A percentile compares a stretch with the other conserved stretches of the same genome.
These are phyloP conservation scores for Annulohypoxylon bovei DNA, from an alignment of 495 filamentous ascomycete genomes.

Conservation along the genomic window DNA sequence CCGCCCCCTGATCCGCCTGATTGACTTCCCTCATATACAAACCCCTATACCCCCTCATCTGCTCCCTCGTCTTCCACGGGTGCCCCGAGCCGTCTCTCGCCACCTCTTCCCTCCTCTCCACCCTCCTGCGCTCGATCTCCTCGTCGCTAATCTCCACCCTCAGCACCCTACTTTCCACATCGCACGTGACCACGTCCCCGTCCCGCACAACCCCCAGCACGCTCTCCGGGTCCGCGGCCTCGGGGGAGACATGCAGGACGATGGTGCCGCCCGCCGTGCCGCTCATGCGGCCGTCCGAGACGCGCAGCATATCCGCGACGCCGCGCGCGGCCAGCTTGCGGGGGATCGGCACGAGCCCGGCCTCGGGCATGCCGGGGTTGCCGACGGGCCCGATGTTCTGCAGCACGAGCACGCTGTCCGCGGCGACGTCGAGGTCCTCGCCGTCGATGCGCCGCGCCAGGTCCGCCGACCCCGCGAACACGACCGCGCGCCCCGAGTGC, in stretches of 20 bases:
- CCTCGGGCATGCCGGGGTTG: conserved; percentile 76
- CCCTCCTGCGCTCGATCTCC: conserved; percentile 56
- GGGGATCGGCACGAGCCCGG: conserved; percentile 71
- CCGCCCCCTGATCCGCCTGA: conserved; percentile 69
- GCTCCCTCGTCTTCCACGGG: conserved; percentile 50
- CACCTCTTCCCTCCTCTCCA: conserved; percentile 45
- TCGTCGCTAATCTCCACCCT: conserved; percentile 60
- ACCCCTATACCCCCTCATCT: conserved; percentile 68
- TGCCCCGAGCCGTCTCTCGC: conserved; percentile 24
- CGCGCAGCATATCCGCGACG: conserved; percentile 70
- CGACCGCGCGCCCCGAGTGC: conserved; percentile 66
- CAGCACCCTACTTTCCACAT: conserved; percentile 57
- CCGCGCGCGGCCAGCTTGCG: conserved; percentile 67
- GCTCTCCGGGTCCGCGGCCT: conserved; percentile 65
- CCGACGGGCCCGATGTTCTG: conserved; percentile 71
- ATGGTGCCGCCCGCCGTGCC: conserved; percentile 76
- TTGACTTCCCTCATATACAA: conserved; percentile 73
- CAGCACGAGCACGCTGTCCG: conserved; percentile 66
- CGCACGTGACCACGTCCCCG: conserved; percentile 66
- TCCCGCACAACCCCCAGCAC: conserved; percentile 68
- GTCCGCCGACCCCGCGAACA: conserved; percentile 67
- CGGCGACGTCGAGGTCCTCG: conserved; percentile 60
- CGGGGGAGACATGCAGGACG: conserved; percentile 72
- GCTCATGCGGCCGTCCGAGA: conserved; percentile 74
- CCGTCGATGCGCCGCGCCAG: conserved; percentile 67